Conservation (phyloP, 306 rosid genomes). For the Prunus mongolica region DNA sequence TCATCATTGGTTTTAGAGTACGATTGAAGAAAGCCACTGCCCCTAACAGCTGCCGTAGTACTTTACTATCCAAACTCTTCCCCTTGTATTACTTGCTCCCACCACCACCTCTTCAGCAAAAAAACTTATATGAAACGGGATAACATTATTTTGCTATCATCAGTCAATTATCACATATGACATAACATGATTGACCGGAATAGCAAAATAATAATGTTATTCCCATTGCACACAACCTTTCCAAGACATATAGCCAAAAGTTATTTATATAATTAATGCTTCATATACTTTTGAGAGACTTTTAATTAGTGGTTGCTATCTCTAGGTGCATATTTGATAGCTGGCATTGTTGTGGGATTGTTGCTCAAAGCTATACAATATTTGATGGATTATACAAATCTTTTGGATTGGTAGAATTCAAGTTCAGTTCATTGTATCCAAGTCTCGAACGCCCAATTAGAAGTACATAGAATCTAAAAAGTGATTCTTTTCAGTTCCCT, state of each 20-base stretch:
- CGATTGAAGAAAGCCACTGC: conserved; percentile 17
- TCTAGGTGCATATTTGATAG: conserved; percentile 24
- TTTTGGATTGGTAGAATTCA: conserved; percentile 1
- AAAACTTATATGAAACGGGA: too few relatives aligned
- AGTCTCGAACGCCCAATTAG: neutral
- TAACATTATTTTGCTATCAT: fast-evolving
- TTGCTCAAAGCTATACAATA: conserved; percentile 13
- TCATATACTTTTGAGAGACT: neutral
- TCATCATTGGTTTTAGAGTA: conserved; percentile 29
- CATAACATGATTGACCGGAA: fast-evolving
- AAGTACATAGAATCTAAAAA: neutral
- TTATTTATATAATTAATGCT: neutral
- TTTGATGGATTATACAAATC: conserved; percentile 2
- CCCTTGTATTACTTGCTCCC: conserved; percentile 21
- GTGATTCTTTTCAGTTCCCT: neutral
- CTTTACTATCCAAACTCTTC: neutral
- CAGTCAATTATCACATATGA: fast-evolving
- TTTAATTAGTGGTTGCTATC: conserved; percentile 11
- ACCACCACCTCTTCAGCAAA: neutral
- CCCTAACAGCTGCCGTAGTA: conserved; percentile 21
- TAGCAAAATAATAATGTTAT: fast-evolving
- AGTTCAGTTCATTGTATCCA: conserved; percentile 25
- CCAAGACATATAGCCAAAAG: neutral
- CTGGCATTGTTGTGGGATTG: conserved; percentile 25
- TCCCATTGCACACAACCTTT: too few relatives aligned